A percentile compares a stretch with the other conserved stretches of the same genome.
phyloP scores from a whole-genome alignment of 2,329 filamentous ascomycete species.

The Penicillium digitatum region DNA sequence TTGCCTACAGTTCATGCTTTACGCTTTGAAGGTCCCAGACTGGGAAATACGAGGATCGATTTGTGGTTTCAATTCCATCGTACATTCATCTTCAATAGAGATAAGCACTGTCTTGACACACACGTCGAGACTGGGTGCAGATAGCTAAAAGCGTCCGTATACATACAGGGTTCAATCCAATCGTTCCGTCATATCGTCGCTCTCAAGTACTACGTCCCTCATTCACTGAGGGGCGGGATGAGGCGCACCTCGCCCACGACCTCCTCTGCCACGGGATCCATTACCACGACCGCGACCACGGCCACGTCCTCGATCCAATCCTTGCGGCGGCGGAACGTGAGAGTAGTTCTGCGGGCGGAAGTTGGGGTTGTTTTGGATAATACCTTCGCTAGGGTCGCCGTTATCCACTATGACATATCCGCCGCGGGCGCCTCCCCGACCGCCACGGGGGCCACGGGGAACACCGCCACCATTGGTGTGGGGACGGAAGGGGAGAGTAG shows the following conservation, averaged over 20 bases:
- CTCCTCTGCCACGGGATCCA: constrained; percentile 30
- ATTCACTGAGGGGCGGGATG: constrained; percentile 11
- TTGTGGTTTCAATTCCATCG: constrained; percentile 8
- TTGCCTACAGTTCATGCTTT: not conserved
- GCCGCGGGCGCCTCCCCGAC: constrained; percentile 35
- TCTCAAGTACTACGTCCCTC: not conserved
- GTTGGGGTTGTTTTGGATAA: constrained; percentile 53
- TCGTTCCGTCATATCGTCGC: not conserved
- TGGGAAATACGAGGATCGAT: not conserved
- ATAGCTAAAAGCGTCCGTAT: constrained; percentile 4
- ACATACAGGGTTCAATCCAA: constrained; percentile 7
- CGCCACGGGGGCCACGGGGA: constrained; percentile 24
- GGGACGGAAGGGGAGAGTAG: constrained; percentile 32
- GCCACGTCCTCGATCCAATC: constrained; percentile 38
- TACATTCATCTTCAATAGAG: constrained; percentile 3
- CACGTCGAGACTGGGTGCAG: not conserved
- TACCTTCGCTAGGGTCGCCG: constrained; percentile 50
- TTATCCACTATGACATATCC: constrained; percentile 46
- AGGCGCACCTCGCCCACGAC: constrained; percentile 27
- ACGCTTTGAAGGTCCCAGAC: not conserved
- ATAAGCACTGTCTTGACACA: not conserved
- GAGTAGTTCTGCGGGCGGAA: constrained; percentile 54
- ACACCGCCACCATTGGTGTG: constrained; percentile 24
- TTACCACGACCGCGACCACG: constrained; percentile 37
- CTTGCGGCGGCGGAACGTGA: constrained; percentile 49